Percentiles rank a stretch among this genome's conserved stretches.
Evolutionary conservation across 2,329 filamentous ascomycete species (phyloP).

Genomic region (Ophiostoma novo-ulmi): DNA sequence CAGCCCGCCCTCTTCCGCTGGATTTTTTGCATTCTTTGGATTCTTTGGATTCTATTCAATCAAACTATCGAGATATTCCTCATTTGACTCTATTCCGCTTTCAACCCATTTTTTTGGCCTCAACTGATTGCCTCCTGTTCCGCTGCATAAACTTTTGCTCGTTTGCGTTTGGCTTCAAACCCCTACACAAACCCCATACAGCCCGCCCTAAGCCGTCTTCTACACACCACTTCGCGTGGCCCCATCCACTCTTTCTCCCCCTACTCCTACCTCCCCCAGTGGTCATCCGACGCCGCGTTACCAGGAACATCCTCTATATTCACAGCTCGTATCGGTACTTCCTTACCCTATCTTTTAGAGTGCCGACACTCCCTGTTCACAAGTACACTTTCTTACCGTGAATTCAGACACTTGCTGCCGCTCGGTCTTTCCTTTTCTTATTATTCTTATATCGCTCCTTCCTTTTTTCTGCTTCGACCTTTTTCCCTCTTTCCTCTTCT

Average conservation of each 20-base stretch:
- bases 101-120: background rate
- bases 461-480: background rate
- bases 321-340: background rate
- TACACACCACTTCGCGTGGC: background rate
- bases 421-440: background rate
- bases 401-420: background rate
- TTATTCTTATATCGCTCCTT: background rate
- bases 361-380: background rate
- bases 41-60: too few relatives aligned
- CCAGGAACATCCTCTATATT: background rate
- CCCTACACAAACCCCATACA: background rate
- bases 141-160: background rate
- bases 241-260: background rate
- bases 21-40: too few relatives aligned
- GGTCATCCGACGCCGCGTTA: background rate
- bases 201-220: background rate
- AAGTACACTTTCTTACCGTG: background rate
- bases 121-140: background rate
- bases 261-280: background rate
- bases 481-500: background rate
- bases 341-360: background rate
- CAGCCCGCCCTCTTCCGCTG: background rate
- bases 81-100: background rate
- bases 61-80: background rate
- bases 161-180: background rate